Evolutionary conservation across 202 grass and related monocot species (phyloP), one percentile per base, ranked within the genome.

Genomic region (Setaria italica): DNA sequence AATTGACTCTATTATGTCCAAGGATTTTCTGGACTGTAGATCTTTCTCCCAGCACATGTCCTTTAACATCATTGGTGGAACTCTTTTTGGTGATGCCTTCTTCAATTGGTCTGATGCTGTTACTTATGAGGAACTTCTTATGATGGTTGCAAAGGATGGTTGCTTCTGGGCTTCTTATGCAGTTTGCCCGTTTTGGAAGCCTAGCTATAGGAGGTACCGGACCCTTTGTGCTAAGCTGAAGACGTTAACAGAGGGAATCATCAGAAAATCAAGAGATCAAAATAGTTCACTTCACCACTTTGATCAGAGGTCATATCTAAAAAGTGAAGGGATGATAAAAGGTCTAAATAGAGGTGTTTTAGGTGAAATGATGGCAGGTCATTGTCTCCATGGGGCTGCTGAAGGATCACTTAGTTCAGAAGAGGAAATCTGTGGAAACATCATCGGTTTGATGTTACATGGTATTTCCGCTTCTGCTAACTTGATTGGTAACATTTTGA

Each of bases 151-250:
- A 70, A 93, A 94, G 47, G 89, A 99, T 66, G 90, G 94, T 67
- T 94, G 92, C 83, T 97, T 92, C 62, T 99, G 97, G 97, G 92
- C 97, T 84, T 97, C 94, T 84, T 94, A 87, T 88, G 64, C 78
- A 69, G 64, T 99, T 45, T 74, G 72, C 51, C 97, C 97, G 4
- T 91, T 94, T 83, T 99, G 97, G 97, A 93, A 90, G 82, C 78
- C 87, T 72, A 86, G 77, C 74, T 99, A 96, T 88, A 90, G 88
- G 94, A 97, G 87, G 62, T 99, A 99, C 82, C 73, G 4, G 35
- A 46, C 70, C 21, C 55, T 84, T 60, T 99, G 92, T 49, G 30
- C 72, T 80, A 94, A 67, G 35, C 82, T 99, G 78, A 90, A 84
- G 88, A 62, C 73, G 48, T 84, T 99, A 85, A 99, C 94, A 39